A percentile compares a stretch with the other conserved stretches of the same genome.
These are phyloP conservation scores for Erythrobasidium hasegawianum DNA, from an alignment of 1,284 basidiomycete species.

Conservation along the genomic window DNA sequence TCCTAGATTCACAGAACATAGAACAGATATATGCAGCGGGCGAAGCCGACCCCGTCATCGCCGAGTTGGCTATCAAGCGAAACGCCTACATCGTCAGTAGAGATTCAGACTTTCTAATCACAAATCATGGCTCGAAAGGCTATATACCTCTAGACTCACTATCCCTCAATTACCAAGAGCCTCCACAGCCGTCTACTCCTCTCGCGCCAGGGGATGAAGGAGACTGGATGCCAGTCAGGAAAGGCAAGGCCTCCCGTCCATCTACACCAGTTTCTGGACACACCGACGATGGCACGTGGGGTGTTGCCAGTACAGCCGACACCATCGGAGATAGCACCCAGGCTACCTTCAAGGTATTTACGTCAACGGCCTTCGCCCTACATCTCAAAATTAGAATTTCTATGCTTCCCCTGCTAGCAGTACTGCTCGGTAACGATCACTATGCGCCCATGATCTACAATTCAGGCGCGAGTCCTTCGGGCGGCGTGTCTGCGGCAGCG, in stretches of 20 bases:
- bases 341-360: slow-evolving; percentile 14
- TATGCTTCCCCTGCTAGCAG: slow-evolving; percentile 15
- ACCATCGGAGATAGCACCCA: not conserved
- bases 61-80: slow-evolving; percentile 23
- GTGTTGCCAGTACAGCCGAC: not conserved
- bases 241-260: not conserved
- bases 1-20: not conserved
- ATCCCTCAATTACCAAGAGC: not conserved
- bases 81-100: slow-evolving; percentile 22
- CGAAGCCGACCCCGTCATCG: slow-evolving; percentile 28
- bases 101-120: slow-evolving; percentile 32
- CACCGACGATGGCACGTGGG: not conserved
- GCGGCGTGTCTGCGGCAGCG: not conserved
- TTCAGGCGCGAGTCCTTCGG: not conserved
- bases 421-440: slow-evolving; percentile 28
- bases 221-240: slow-evolving; percentile 17
- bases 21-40: slow-evolving; percentile 23
- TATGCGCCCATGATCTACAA: slow-evolving; percentile 25
- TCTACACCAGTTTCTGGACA: not conserved
- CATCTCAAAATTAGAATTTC: not conserved
- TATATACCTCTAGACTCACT: slow-evolving; percentile 30
- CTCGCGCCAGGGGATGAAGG: not conserved
- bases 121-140: slow-evolving; percentile 17
- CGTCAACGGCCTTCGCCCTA: not conserved
- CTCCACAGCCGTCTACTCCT: too few species aligned